A percentile compares a stretch with the other conserved stretches of the same genome.
These are phyloP conservation scores for Oenanthe javanica DNA, from an alignment of 140 eudicot genomes.

Conservation along the genomic window DNA sequence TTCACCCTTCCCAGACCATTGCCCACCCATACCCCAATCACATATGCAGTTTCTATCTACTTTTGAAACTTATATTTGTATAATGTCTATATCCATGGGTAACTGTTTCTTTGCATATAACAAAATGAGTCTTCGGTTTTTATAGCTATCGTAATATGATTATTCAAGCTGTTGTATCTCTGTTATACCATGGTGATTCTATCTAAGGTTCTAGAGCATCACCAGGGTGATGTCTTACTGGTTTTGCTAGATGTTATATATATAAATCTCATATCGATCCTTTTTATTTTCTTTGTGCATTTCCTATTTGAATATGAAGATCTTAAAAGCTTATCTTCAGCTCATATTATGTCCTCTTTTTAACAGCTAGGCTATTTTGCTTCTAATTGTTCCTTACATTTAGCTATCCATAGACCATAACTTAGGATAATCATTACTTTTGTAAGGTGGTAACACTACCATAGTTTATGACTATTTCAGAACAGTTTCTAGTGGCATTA, in stretches of 20 bases:
- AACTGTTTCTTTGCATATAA: neutral
- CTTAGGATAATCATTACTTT: neutral
- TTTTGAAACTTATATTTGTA: neutral
- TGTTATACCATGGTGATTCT: neutral
- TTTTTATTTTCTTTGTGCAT: neutral
- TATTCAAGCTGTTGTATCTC: neutral
- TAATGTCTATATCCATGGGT: neutral
- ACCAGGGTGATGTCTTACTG: neutral
- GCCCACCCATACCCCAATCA: neutral
- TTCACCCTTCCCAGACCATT: neutral
- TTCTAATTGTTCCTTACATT: neutral
- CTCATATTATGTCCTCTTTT: neutral
- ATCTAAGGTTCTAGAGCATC: neutral
- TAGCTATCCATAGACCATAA: neutral
- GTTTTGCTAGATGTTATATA: neutral
- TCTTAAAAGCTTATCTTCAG: neutral
- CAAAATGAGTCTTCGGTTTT: neutral
- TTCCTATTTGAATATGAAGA: neutral
- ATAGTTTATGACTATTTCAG: constrained; percentile 51
- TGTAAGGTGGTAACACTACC: constrained; percentile 17
- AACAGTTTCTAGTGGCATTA: constrained; percentile 99
- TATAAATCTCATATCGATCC: neutral
- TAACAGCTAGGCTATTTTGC: neutral
- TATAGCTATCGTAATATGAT: neutral
- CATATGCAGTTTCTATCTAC: neutral